Base-by-base conservation (phyloP, 257 asterid species). In the Mitragyna speciosa region DNA sequence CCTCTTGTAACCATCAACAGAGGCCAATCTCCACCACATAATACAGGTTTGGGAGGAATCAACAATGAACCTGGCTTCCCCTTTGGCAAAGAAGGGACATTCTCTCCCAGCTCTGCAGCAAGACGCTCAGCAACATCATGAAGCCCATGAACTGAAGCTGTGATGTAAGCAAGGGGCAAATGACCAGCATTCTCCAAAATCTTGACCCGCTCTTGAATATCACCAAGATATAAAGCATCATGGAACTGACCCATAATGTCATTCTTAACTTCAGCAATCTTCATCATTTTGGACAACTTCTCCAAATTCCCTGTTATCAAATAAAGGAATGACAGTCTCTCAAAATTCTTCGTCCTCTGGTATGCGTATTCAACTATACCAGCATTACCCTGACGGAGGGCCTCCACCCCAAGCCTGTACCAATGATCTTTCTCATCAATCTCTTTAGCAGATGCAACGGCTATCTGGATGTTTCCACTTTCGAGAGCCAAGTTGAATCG, bases 161-260 rank as follows among this genome's bases (percentile, higher is more conserved):
- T 91, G 77, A 87, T 75, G 76, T 91, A 91, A 33, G 98, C 98
- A 73, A 94, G 88, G 54, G 97, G 97, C 79, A 94, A 83, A 83
- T 92, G 98, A 51, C 94, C 96, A 0, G 93, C 90, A 76, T 86
- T 88, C 84, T 94, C 96, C 73, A 94, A 87, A 80, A 95, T 90
- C 85, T 92, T 92, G 64, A 94, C 92, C 61, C 97, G 97, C 86
- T 95, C 98, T 54, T 87, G 82, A 51, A 91, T 88, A 71, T 94
- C 95, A 59, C 99, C 99, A 58, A 95, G 92, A 88, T 95, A 95
- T 82, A 95, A 72, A 5, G 98, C 97, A 72, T 94, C 85, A 9
- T 95, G 99, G 86, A 93, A 95, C 85, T 95, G 98, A 72, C 97
- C 97, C 99, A 94, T 95, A 28, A 95, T 93, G 14, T 95, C 98